Evolutionary conservation across 495 filamentous ascomycete species (phyloP), one percentile per base, ranked within the genome.

Genomic region (Xylaria venustula): DNA sequence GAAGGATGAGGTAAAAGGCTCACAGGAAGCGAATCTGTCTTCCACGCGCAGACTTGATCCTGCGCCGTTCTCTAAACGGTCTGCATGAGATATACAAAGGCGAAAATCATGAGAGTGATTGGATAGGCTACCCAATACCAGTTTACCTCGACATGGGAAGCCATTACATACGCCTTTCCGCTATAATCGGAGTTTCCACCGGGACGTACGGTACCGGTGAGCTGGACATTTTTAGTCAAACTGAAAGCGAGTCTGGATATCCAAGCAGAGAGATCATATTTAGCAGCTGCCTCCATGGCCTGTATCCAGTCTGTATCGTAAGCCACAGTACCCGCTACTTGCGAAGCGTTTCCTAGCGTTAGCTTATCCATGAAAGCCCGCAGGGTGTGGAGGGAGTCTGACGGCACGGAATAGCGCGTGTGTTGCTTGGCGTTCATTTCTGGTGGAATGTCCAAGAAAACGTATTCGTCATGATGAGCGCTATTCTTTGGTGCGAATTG

Each of bases 301-400:
- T 75, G 68, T 52, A 72, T 69, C 73, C 73, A 77, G 63, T 75
- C 74, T 7, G 71, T 73, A n/a, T 73, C 70, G 30, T 71, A 71
- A 28, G 66, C 51, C 36, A 74, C 23, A 8, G 46, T 66, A 37
- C 60, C 68, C 11, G 59, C 36, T 17, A 64, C 58, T 15, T 61
- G 65, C 20, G 58, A 64, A 40, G 68, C 73, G 26, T 68, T 70
- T 23, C 73, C 74, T 22, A 44, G 25, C 19, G 70, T 66, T 17
- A 74, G 60, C 7, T 47, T 46, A 14, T 70, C 48, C 64, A 75
- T 74, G 62, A 77, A 77, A 12, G 45, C 42, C 3, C 55, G 61
- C 41, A 75, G 32, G 2, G 69, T 62, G 1, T 47, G 46, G 34
- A 75, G 62, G 4, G 73, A 70, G 32, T 69, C 69, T 14, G 60